Base-by-base conservation (phyloP, 441 rosid genomes). In the Bocquillonia castaneifolia region DNA sequence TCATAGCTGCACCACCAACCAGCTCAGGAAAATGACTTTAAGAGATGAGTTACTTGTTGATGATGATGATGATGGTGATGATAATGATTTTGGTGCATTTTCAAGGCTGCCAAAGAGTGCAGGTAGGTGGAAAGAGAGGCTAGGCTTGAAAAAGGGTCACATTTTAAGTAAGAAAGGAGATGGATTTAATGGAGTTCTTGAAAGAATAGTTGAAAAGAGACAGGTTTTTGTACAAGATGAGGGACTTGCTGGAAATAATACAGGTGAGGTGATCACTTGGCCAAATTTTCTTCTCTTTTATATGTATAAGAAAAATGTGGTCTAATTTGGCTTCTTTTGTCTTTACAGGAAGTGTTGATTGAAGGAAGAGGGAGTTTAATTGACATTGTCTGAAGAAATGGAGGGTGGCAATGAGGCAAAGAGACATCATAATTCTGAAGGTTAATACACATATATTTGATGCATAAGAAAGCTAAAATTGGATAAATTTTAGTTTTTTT, bases 101-200 rank as follows among this genome's bases (percentile, higher is more conserved):
- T 72, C 79, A 5, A 67, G 78, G 47, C 39, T 70, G 54, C 76
- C 75, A 10, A 84, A 81, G 71, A 77, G 79, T 50, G 69, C 87
- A 1, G 82, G 86, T 13, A 78, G 98, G 90, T 93, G 98, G 98
- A 93, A 81, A 57, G 88, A 84, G 75, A 75, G 80, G 70, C 65
- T 82, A 70, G 81, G 89, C 58, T 64, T 85, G 61, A 82, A 75
- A 66, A 83, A 70, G 56, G 59, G 29, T 56, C 72, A 71, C n/a
- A 13, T 39, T 36, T 23, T 53, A 6, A 32, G 77, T 1, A 85
- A 74, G 74, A 84, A 70, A 64, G 70, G 40, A 20, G 77, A 76
- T 31, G 61, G 61, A 22, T 67, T n/a, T 63, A 58, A 64, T 18
- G 75, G 52, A 23, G 74, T 73, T 72, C 47, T 79, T 67, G 76